phyloP scores from a whole-genome alignment of 345 rosid genomes.

The Camelina hispida region DNA sequence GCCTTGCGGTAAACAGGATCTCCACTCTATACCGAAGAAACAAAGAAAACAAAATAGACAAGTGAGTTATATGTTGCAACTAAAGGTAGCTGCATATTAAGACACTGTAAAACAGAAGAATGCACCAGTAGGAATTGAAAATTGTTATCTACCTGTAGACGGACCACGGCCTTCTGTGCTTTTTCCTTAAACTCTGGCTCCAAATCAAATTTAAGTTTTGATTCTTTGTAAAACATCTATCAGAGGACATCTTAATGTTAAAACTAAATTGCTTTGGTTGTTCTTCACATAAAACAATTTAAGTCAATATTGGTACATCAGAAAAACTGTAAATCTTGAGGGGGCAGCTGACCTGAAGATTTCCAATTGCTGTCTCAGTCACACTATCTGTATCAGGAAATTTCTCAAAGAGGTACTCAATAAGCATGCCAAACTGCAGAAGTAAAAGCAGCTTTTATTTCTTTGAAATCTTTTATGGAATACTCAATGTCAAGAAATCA shows the following conservation, averaged over 20 bases:
- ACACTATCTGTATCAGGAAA: slow-evolving; percentile 63
- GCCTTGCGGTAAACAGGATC: slow-evolving; percentile 64
- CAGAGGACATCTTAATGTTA: slow-evolving; percentile 33
- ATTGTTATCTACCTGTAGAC: slow-evolving; percentile 63
- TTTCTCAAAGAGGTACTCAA: slow-evolving; percentile 76
- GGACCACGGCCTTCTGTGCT: slow-evolving; percentile 83
- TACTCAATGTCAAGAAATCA: background rate
- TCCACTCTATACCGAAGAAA: slow-evolving; percentile 56
- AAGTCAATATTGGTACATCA: background rate
- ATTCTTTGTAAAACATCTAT: slow-evolving; percentile 73
- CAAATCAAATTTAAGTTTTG: slow-evolving; percentile 68
- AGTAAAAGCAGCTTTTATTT: slow-evolving; percentile 2
- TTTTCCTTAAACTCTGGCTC: slow-evolving; percentile 76
- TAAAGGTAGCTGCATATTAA: background rate
- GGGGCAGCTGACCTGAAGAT: slow-evolving; percentile 67
- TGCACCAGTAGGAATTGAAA: background rate
- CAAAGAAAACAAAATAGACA: background rate
- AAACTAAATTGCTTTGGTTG: background rate
- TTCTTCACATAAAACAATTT: background rate
- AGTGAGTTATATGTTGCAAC: background rate
- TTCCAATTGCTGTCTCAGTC: slow-evolving; percentile 73
- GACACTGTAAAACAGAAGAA: background rate
- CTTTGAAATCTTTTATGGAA: background rate
- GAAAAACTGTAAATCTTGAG: slow-evolving; percentile 3
- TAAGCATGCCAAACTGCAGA: slow-evolving; percentile 90